Evolutionary conservation across 164 flowering plant genomes (phyloP).

Genomic region (Chloranthus sessilifolius): DNA sequence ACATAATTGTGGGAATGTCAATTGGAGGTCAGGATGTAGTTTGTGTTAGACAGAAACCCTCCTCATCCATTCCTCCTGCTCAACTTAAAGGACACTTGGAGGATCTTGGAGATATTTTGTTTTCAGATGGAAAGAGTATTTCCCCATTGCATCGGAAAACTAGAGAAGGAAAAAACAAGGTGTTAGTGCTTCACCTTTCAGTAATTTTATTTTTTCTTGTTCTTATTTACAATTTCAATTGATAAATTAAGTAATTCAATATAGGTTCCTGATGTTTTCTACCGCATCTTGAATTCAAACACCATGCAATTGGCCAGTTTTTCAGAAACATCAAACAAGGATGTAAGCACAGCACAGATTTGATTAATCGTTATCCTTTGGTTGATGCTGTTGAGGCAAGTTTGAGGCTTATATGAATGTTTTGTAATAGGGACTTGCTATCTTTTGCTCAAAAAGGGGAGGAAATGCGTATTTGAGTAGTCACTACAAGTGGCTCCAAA

Average conservation of each 20-base stretch:
- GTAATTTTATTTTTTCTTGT: background rate
- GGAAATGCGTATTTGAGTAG: constrained; percentile 49
- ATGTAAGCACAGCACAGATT: constrained; percentile 55
- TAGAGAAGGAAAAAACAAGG: constrained; percentile 52
- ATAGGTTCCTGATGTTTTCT: constrained; percentile 79
- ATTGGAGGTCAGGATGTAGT: constrained; percentile 88
- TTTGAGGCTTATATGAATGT: constrained; percentile 6
- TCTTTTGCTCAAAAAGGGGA: constrained; percentile 82
- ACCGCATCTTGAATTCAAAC: constrained; percentile 58
- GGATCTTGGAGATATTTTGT: constrained; percentile 76
- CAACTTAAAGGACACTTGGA: constrained; percentile 69
- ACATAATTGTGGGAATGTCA: constrained; percentile 75
- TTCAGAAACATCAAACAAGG: constrained; percentile 81
- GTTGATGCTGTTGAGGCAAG: background rate
- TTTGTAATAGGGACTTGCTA: constrained; percentile 57
- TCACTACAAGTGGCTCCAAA: constrained; percentile 79
- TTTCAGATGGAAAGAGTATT: constrained; percentile 64
- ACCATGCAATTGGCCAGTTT: constrained; percentile 56
- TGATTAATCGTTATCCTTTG: background rate
- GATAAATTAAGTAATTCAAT: constrained; percentile 11
- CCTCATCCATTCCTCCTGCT: constrained; percentile 64
- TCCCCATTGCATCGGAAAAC: constrained; percentile 42
- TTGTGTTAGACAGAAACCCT: constrained; percentile 60
- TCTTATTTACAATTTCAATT: background rate
- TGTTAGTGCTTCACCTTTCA: constrained; percentile 7